Conservation (phyloP, 306 rosid species). For the Cucumis sativus region Cucumber_9930_V3 NC_026658.2:25956001-25956500, state of each 20-base stretch:
- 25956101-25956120: slow-evolving; percentile 70
- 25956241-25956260: background rate
- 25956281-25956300: background rate
- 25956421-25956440: background rate
- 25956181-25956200: background rate
- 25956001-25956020: no score
- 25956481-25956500: slow-evolving; percentile 11
- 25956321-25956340: background rate
- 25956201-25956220: background rate
- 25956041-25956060: background rate
- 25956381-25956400: slow-evolving; percentile 29
- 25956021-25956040: no score
- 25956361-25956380: slow-evolving; percentile 45
- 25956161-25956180: background rate
- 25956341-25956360: background rate
- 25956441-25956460: background rate
- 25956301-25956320: background rate
- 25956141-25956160: slow-evolving; percentile 78
- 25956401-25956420: slow-evolving; percentile 32
- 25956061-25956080: background rate
- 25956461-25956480: slow-evolving; percentile 19
- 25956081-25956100: slow-evolving; percentile 73
- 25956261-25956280: background rate
- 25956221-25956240: background rate
- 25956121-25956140: slow-evolving; percentile 85